Conservation (phyloP, 1,284 basidiomycete species). For the Naganishia sp. region DNA sequence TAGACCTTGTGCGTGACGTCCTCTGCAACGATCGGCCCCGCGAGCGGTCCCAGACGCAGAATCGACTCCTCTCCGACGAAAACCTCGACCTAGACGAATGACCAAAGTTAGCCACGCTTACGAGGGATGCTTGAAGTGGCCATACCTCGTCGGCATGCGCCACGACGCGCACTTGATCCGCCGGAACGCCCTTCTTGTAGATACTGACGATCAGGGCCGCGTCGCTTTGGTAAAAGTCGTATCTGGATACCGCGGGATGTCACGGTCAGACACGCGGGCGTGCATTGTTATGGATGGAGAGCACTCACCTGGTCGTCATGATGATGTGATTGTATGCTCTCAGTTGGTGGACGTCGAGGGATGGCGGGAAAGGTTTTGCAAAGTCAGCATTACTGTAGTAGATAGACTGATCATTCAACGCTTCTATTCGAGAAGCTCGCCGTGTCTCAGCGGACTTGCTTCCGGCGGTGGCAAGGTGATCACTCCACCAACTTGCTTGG, state of each 20-base stretch:
- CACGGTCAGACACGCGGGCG: too few species aligned
- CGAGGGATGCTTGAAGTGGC: too few species aligned
- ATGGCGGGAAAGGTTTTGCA: neutral
- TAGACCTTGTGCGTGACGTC: conserved; percentile 22
- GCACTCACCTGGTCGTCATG: conserved; percentile 5
- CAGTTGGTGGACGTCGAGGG: too few species aligned
- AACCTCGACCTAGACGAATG: conserved; percentile 2
- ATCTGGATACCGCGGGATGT: neutral
- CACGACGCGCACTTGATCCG: conserved; percentile 5
- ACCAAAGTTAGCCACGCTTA: neutral
- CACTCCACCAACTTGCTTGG: too few species aligned
- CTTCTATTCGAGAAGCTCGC: too few species aligned
- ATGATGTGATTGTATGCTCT: neutral
- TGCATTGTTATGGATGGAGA: too few species aligned
- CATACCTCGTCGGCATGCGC: conserved; percentile 3
- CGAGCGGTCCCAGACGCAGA: conserved; percentile 17
- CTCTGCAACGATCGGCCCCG: conserved; percentile 8
- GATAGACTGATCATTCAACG: too few species aligned
- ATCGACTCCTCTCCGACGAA: conserved; percentile 12
- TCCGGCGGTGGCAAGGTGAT: too few species aligned
- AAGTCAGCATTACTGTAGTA: too few species aligned
- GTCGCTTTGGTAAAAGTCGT: conserved; percentile 34
- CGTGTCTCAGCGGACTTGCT: too few species aligned
- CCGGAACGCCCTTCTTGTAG: conserved; percentile 28
- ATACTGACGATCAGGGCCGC: conserved; percentile 28